Evolutionary conservation across 2,329 filamentous ascomycete genomes (phyloP).

Genomic region (Ceratocystis destructans): DNA sequence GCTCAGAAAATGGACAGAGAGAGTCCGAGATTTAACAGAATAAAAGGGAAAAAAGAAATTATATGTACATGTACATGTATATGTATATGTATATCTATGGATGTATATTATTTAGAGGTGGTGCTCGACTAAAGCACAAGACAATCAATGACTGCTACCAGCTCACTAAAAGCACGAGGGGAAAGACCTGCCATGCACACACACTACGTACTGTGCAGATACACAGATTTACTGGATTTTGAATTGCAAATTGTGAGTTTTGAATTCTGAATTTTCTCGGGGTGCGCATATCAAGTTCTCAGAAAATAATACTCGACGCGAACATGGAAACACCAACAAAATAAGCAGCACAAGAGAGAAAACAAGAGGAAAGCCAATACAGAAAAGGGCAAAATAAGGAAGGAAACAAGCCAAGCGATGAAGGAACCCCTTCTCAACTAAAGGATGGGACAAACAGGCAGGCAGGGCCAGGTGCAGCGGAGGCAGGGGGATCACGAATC

Average conservation of each 20-base stretch:
- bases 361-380: conserved; percentile 14
- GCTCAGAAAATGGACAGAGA: not conserved
- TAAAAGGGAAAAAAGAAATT: not conserved
- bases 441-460: not conserved
- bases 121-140: not conserved
- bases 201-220: not conserved
- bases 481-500: not conserved
- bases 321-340: conserved; percentile 14
- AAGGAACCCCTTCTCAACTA: not conserved
- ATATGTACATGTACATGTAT: too few relatives aligned
- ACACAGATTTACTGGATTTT: not conserved
- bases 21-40: conserved; percentile 3
- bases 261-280: not conserved
- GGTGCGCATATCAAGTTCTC: not conserved
- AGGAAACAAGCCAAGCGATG: conserved; percentile 9
- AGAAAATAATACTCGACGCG: not conserved
- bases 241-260: too few relatives aligned
- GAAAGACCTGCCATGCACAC: not conserved
- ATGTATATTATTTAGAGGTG: not conserved
- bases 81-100: too few relatives aligned
- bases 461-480: not conserved
- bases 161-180: not conserved
- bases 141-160: not conserved
- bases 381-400: conserved; percentile 19
- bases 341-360: not conserved